These are phyloP conservation scores for Termitomyces sp. DNA, from an alignment of 768 basidiomycete genomes.

Conservation along the genomic window DNA sequence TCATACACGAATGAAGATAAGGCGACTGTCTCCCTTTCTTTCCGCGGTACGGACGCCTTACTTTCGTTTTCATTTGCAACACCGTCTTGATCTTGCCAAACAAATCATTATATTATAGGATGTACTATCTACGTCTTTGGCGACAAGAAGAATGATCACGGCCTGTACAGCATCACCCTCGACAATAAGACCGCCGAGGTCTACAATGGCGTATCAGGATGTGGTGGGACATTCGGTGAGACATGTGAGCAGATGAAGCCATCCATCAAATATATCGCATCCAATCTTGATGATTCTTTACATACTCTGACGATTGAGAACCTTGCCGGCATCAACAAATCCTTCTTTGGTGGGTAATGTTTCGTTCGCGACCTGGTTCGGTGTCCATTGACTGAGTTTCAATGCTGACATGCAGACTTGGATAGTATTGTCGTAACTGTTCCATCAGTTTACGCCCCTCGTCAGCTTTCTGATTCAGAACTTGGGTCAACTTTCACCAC, in stretches of 20 bases:
- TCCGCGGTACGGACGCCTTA: slow-evolving; percentile 26
- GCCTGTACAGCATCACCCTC: slow-evolving; percentile 33
- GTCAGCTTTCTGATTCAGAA: slow-evolving; percentile 16
- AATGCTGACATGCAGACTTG: slow-evolving; percentile 23
- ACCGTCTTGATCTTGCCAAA: not conserved
- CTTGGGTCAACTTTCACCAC: not conserved
- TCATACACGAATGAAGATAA: slow-evolving; percentile 36
- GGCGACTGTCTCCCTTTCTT: slow-evolving; percentile 32
- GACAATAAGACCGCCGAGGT: slow-evolving; percentile 28
- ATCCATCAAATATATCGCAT: slow-evolving; percentile 35
- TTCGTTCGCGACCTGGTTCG: not conserved
- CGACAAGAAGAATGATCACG: slow-evolving; percentile 46
- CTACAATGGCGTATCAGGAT: slow-evolving; percentile 37
- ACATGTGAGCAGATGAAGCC: slow-evolving; percentile 43
- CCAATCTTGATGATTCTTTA: slow-evolving; percentile 30
- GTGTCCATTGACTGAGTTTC: not conserved
- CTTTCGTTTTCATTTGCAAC: not conserved
- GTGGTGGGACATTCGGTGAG: slow-evolving; percentile 37
- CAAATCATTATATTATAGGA: slow-evolving; percentile 17
- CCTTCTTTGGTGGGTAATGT: slow-evolving; percentile 33
- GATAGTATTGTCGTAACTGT: slow-evolving; percentile 39
- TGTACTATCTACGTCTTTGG: slow-evolving; percentile 41
- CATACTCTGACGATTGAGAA: slow-evolving; percentile 35
- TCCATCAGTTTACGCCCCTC: slow-evolving; percentile 34
- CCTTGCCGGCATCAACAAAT: slow-evolving; percentile 33